Evolutionary conservation across 2,329 filamentous ascomycete species (phyloP), one percentile per base, ranked within the genome.

Genomic region (Hymenoscyphus occultus): DNA sequence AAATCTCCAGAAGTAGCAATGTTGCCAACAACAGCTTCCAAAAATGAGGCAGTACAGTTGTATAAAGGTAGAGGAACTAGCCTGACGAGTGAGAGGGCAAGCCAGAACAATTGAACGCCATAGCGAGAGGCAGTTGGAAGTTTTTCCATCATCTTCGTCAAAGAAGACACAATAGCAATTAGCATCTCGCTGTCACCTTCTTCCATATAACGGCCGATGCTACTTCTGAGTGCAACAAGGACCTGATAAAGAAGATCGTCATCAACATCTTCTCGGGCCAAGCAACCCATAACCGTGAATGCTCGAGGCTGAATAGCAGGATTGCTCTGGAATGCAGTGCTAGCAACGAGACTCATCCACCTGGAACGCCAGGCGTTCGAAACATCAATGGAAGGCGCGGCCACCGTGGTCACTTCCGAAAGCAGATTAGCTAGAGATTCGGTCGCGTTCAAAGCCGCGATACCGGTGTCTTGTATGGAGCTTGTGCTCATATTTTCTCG

Each of bases 291-390:
- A 51, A 90, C 87, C 1, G 86, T 84, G 71, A 90, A 90, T 1
- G 88, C 88, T 22, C 86, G 80, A 5, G 88, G 87, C 69, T 90
- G 88, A 64, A 90, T 88, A 1, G 88, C 87, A 9, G 87, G 88
- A 72, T 90, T 90, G 72, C 87, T 90, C 73, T 90, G 88, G 73
- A 90, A 90, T 0, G 88, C 88, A 10, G 87, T 90, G 72, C 88
- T 90, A 16, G 88, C 87, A 48, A 90, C 87, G 28, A 90, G 78
- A 71, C 87, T 89, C 88, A 90, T 90, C 88, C 88, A 90, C 22
- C 88, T 83, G 22, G 88, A 87, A 32, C 88, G 83, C 88, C 88
- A 90, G 16, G 85, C 83, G 71, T 90, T 90, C 28, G 86, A 84
- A 71, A 88, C 80, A 69, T 90, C 86, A 9, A 86, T 77, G 0